Percentiles rank a stretch among this genome's conserved stretches.
Evolutionary conservation across 1,139 yeast species (phyloP).

Genomic region (Debaryomyces subglobosus): DNA sequence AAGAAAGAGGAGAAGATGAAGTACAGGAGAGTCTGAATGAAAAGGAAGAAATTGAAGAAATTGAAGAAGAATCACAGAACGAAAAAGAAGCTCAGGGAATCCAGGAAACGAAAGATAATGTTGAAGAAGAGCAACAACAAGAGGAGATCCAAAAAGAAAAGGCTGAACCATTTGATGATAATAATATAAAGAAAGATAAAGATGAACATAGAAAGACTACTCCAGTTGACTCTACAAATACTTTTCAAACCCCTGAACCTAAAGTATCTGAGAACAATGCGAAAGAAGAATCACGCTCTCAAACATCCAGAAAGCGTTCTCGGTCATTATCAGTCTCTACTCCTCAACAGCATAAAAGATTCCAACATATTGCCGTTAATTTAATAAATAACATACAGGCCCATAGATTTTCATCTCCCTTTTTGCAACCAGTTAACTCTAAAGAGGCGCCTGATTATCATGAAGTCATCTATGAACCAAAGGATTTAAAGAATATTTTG

Average conservation of each 20-base stretch:
- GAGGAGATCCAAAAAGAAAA: conserved; percentile 12
- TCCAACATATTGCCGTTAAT: conserved; percentile 59
- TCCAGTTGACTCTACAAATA: conserved; percentile 11
- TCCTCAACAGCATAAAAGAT: conserved; percentile 44
- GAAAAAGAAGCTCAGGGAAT: neutral
- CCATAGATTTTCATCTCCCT: conserved; percentile 75
- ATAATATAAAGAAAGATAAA: neutral
- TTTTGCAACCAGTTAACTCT: conserved; percentile 67
- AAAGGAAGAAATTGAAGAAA: conserved; percentile 2
- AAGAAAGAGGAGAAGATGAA: neutral
- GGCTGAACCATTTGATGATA: conserved; percentile 7
- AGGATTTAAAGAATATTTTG: conserved; percentile 66
- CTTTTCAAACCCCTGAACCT: conserved; percentile 11
- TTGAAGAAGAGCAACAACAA: conserved; percentile 10
- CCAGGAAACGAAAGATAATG: neutral
- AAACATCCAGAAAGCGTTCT: conserved; percentile 20
- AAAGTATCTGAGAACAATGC: conserved; percentile 12
- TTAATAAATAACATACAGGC: conserved; percentile 67
- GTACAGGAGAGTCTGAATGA: neutral
- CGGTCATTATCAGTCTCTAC: conserved; percentile 32
- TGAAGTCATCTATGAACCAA: conserved; percentile 62
- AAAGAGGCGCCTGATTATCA: conserved; percentile 73
- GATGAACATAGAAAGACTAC: neutral
- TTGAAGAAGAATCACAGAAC: conserved; percentile 3
- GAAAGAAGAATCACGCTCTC: neutral